Base-by-base conservation (phyloP, 1,284 basidiomycete species). In the Cutaneotrichosporon sp. region DNA sequence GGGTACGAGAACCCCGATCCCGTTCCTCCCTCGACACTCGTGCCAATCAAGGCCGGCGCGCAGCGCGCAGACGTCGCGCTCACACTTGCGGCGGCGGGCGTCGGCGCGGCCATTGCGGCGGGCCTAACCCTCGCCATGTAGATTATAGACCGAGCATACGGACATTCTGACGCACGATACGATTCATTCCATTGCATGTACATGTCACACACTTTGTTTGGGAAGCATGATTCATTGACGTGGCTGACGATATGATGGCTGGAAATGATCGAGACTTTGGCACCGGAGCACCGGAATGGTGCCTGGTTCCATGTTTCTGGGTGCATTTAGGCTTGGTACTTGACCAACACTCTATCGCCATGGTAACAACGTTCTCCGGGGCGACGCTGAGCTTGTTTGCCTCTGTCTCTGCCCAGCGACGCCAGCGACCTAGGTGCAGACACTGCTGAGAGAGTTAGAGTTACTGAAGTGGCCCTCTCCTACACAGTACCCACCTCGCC, bases 91-190 rank as follows among this genome's bases (percentile, higher is more conserved):
- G 30, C 18, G 9, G 51, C 51, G 5, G 51, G 51, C 30, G 13
- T 53, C 49, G 22, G 49, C 4, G 26, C 49, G 4, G 49, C 11
- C 14, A 30, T 30, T 11, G 49, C 49, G 11, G 49, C 22, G 5
- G 49, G 22, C 49, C 26, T 50, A 26, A 14, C 49, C 26, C 49
- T 50, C 49, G 26, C 49, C 49, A 26, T 50, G 49, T 50, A 50
- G 26, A 50, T 13, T 26, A 50, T 50, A 26, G 26, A 50, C 26
- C 14, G 10, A 10, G 30, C 22, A 50, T 31, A 55, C 52, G 31
- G 52, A 34, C 52, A 21, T 9, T 30, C 42, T 16, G 5, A 46
- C 16, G 18, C 18, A 46, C 42, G 42, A 46, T 8, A 46, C 42
- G 42, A 46, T 8, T 18, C 42, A 46, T 18, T 46, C 16, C 42